Evolutionary conservation across 139 green algal species (phyloP).

Genomic region (Micromonas commoda): DNA sequence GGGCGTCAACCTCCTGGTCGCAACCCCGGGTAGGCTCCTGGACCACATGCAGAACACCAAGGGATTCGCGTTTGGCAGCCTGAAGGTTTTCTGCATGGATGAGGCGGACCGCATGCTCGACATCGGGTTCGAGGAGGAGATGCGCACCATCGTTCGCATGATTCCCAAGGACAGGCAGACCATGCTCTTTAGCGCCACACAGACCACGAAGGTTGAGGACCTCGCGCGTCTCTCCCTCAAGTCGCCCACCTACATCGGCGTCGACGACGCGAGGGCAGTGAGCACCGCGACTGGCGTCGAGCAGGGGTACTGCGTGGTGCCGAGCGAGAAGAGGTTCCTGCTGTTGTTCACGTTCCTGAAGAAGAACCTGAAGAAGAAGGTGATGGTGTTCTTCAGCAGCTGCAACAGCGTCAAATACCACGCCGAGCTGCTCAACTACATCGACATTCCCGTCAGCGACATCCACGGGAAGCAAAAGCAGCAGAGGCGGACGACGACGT

Average conservation of each 20-base stretch:
- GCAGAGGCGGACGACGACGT: slow-evolving; percentile 88
- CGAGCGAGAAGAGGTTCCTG: slow-evolving; percentile 83
- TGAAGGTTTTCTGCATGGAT: slow-evolving; percentile 80
- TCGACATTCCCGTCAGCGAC: slow-evolving; percentile 87
- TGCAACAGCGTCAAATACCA: slow-evolving; percentile 94
- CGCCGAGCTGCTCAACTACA: slow-evolving; percentile 96
- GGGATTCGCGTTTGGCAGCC: slow-evolving; percentile 42
- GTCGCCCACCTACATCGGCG: slow-evolving; percentile 90
- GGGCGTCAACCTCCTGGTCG: slow-evolving; percentile 90
- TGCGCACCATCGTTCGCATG: slow-evolving; percentile 90
- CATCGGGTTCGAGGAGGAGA: slow-evolving; percentile 98
- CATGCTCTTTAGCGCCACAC: slow-evolving; percentile 94
- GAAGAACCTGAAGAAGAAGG: slow-evolving; percentile 96
- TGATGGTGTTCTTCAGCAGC: slow-evolving; percentile 98
- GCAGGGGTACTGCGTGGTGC: slow-evolving; percentile 92
- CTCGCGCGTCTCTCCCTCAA: slow-evolving; percentile 91
- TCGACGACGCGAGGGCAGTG: slow-evolving; percentile 74
- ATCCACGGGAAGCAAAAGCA: slow-evolving; percentile 99
- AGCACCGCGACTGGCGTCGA: slow-evolving; percentile 83
- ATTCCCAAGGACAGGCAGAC: slow-evolving; percentile 95
- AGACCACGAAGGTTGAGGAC: slow-evolving; percentile 97
- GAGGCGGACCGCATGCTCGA: slow-evolving; percentile 97
- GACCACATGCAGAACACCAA: slow-evolving; percentile 85
- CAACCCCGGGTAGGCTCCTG: slow-evolving; percentile 89
- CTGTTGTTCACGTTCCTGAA: slow-evolving; percentile 99